Evolutionary conservation across 345 rosid species (phyloP), one percentile per base, ranked within the genome.

Genomic region (Gossypium sturtianum): DNA sequence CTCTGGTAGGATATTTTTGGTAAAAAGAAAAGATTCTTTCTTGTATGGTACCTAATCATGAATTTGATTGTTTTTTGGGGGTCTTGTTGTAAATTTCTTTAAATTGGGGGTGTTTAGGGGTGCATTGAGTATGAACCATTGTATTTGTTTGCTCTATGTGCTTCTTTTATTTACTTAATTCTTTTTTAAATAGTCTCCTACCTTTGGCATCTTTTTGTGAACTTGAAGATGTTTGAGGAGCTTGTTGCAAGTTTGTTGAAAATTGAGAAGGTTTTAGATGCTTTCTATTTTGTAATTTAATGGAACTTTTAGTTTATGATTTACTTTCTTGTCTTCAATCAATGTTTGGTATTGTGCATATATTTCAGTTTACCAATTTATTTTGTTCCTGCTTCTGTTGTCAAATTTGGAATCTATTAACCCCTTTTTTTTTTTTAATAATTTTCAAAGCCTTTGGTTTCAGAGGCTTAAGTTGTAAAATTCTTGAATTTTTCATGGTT

Each of bases 301-400:
- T 19, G 52, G n/a, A 66, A 66, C n/a, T 10, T 65, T 66, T 43
- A 20, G 29, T 66, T 66, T 45, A 66, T 66, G 70, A 2, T 66
- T 66, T 22, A 66, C 29, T 10, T 44, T 43, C 44, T 1, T 34
- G 29, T 44, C 52, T 20, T 66, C 29, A 43, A 45, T 66, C 53
- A 19, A 41, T 65, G 49, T 41, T 13, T 19, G 49, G 27, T 66
- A 13, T 66, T 44, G 9, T 44, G 52, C 70, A 65, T 65, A 19
- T 41, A 65, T 64, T 64, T 64, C 7, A 65, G 7, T 65, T 65
- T 9, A 16, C 71, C 71, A 45, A 44, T 9, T 66, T 44, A 44
- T 5, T 20, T 66, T 47, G 1, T 44, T 66, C 53, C 54, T 47
- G 71, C 38, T n/a, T 64, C 25, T 45, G n/a, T 66, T 68, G 19